These are phyloP conservation scores for Juncus effusus DNA, from an alignment of 176 grass and related monocot genomes.

Conservation along the genomic window DNA sequence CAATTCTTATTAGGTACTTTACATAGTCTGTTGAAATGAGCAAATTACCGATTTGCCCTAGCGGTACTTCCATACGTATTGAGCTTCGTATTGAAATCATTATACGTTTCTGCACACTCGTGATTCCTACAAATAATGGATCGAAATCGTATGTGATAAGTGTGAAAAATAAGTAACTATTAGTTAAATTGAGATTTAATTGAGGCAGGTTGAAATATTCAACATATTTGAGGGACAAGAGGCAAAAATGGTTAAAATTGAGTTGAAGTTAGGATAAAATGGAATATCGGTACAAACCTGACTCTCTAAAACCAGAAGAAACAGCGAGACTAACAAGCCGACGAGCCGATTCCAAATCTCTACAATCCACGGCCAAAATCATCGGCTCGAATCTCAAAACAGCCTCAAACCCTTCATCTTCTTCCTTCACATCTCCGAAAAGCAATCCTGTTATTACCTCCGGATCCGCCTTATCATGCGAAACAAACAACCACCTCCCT, in stretches of 20 bases:
- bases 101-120: constrained; percentile 63
- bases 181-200: too few species aligned
- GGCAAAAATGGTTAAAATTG: neutral
- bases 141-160: neutral
- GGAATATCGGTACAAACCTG: constrained; percentile 36
- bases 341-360: constrained; percentile 41
- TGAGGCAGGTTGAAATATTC: neutral
- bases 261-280: too few species aligned
- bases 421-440: constrained; percentile 33
- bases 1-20: constrained; percentile 60
- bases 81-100: constrained; percentile 92
- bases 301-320: constrained; percentile 76
- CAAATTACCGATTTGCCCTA: constrained; percentile 48
- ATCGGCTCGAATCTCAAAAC: constrained; percentile 94
- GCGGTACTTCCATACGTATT: constrained; percentile 90
- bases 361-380: constrained; percentile 88
- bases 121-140: constrained; percentile 57
- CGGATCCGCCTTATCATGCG: constrained; percentile 64
- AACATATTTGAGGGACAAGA: neutral
- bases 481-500: constrained; percentile 76
- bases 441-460: constrained; percentile 51
- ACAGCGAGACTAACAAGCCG: constrained; percentile 58
- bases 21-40: constrained; percentile 58
- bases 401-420: constrained; percentile 39
- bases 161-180: too few species aligned